A percentile compares a stretch with the other conserved stretches of the same genome.
Evolutionary conservation across 441 rosid genomes (phyloP).

Genomic region (Pelargonium fulgidum): DNA sequence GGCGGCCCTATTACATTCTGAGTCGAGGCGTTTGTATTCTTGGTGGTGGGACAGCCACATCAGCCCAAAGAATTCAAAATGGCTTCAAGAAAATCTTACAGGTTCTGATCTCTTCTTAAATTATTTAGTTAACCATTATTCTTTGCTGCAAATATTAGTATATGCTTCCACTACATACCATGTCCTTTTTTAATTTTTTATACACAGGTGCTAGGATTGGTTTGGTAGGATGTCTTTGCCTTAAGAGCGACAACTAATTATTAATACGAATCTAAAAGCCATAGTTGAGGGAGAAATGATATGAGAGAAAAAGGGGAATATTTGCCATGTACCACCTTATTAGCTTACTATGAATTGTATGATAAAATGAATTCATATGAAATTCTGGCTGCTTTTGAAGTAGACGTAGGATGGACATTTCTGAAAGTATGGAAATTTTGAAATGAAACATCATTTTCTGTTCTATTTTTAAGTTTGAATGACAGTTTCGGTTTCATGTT

Average conservation of each 20-base stretch:
- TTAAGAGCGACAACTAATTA: not conserved
- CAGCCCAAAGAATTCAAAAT: slow-evolving; percentile 72
- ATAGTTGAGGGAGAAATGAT: not conserved
- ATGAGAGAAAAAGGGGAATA: not conserved
- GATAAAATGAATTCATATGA: not conserved
- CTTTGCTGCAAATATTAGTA: not conserved
- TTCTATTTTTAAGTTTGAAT: not conserved
- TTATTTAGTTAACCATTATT: not conserved
- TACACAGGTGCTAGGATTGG: not conserved
- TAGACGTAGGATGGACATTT: not conserved
- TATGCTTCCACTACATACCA: not conserved
- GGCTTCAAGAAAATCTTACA: slow-evolving; percentile 86
- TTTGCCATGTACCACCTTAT: not conserved
- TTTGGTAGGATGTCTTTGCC: not conserved
- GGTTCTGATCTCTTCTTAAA: slow-evolving; percentile 28
- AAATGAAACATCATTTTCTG: not conserved
- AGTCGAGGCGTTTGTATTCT: slow-evolving; percentile 52
- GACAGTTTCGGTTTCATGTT: not conserved
- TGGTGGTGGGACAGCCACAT: slow-evolving; percentile 92
- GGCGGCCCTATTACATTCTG: slow-evolving; percentile 43
- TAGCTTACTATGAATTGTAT: not conserved
- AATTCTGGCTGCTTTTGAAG: not conserved
- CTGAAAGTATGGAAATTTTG: not conserved
- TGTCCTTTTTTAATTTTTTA: not conserved
- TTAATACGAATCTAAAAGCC: not conserved